Evolutionary conservation across 345 rosid genomes (phyloP).

Genomic region (Aethionema arabicum): DNA sequence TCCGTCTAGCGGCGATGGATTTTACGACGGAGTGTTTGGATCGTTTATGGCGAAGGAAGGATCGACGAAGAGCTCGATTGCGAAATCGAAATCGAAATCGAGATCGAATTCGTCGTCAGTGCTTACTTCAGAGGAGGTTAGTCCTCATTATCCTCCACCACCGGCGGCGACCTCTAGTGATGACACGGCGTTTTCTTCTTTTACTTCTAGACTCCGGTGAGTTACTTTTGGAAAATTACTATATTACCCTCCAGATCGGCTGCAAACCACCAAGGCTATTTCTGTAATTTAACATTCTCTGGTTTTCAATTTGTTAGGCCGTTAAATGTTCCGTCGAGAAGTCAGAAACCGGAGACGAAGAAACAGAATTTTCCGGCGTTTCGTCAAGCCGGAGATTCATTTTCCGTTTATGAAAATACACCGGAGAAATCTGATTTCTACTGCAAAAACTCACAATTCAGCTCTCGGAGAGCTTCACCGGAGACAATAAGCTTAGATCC

Average conservation of each 20-base stretch:
- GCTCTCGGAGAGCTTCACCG: constrained; percentile 57
- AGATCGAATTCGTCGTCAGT: constrained; percentile 75
- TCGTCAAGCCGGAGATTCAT: constrained; percentile 16
- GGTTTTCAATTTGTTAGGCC: constrained; percentile 44
- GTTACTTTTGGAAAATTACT: neutral
- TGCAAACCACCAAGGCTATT: neutral
- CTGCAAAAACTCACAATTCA: constrained; percentile 25
- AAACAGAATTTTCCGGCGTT: constrained; percentile 43
- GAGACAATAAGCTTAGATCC: constrained; percentile 66
- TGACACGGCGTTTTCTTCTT: constrained; percentile 66
- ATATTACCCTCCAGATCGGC: neutral
- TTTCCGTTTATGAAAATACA: constrained; percentile 36
- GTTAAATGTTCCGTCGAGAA: constrained; percentile 67
- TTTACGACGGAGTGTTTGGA: constrained; percentile 69
- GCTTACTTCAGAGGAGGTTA: constrained; percentile 73
- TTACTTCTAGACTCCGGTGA: constrained; percentile 85
- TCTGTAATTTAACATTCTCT: neutral
- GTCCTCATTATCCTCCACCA: constrained; percentile 60
- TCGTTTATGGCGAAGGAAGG: constrained; percentile 46
- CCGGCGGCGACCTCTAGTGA: constrained; percentile 43
- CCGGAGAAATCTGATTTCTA: constrained; percentile 41
- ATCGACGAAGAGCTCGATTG: constrained; percentile 35
- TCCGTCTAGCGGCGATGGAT: constrained; percentile 52
- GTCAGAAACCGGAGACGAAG: constrained; percentile 35
- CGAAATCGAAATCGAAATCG: constrained; percentile 32